phyloP scores from a whole-genome alignment of 192 early-diverging fungal genomes.

The Linderina pennispora region DNA sequence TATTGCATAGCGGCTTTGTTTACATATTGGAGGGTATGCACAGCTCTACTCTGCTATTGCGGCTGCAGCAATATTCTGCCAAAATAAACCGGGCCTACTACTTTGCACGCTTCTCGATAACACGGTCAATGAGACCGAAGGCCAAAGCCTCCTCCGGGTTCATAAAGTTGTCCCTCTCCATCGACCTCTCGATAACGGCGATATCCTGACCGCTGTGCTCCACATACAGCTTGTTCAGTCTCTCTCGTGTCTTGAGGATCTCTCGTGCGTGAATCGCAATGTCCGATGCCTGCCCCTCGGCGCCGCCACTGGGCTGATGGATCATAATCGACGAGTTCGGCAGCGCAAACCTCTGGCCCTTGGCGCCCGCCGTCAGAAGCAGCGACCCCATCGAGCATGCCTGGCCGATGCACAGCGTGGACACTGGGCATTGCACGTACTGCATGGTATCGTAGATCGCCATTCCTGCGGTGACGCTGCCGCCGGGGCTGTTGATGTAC shows the following conservation, averaged over 20 bases:
- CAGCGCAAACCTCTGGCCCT: slow-evolving; percentile 78
- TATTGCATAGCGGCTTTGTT: too few species aligned
- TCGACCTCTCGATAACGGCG: slow-evolving; percentile 75
- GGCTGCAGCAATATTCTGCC: too few species aligned
- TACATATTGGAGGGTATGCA: too few species aligned
- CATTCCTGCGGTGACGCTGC: slow-evolving; percentile 92
- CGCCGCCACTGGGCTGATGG: slow-evolving; percentile 96
- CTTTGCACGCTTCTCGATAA: slow-evolving; percentile 75
- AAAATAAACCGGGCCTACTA: too few species aligned
- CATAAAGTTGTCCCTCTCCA: slow-evolving; percentile 97
- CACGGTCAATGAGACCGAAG: slow-evolving; percentile 89
- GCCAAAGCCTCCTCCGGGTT: slow-evolving; percentile 78
- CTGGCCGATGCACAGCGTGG: slow-evolving; percentile 94
- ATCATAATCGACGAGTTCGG: slow-evolving; percentile 95
- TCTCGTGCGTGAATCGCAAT: slow-evolving; percentile 97
- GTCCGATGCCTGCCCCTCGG: slow-evolving; percentile 89
- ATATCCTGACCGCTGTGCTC: slow-evolving; percentile 80
- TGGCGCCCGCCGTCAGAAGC: slow-evolving; percentile 82
- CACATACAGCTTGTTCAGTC: slow-evolving; percentile 81
- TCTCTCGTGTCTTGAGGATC: slow-evolving; percentile 79
- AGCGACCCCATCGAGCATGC: slow-evolving; percentile 98
- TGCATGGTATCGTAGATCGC: slow-evolving; percentile 87
- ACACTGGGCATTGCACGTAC: slow-evolving; percentile 89
- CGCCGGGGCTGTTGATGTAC: slow-evolving; percentile 98
- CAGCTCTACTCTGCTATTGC: too few species aligned